Percentiles rank a stretch among this genome's conserved stretches.
phyloP scores from a whole-genome alignment of 2,329 filamentous ascomycete genomes.

The Grosmannia huntii region DNA sequence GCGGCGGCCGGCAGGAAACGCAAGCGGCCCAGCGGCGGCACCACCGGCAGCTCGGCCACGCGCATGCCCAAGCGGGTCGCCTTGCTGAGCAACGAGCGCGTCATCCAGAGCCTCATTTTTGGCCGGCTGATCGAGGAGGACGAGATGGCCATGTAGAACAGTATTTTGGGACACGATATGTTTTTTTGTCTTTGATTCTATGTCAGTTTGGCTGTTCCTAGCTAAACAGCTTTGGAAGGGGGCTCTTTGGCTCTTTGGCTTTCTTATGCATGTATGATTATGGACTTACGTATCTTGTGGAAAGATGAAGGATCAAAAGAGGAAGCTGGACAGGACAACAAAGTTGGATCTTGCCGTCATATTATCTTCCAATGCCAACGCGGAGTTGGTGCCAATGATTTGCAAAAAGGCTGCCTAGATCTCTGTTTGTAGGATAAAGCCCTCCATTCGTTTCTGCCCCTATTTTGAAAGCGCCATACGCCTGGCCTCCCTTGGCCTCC shows the following conservation, averaged over 20 bases:
- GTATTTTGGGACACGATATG: background rate
- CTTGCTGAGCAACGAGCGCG: constrained; percentile 70
- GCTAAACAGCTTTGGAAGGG: background rate
- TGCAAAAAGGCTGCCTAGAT: too few relatives aligned
- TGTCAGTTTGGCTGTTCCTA: background rate
- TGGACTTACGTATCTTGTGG: background rate
- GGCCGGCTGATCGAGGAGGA: constrained; percentile 60
- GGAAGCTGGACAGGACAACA: background rate
- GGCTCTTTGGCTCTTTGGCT: background rate
- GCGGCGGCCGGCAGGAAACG: constrained; percentile 19
- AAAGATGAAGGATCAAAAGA: background rate
- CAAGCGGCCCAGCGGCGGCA: constrained; percentile 27
- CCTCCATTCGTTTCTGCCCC: too few relatives aligned
- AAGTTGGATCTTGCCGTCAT: background rate
- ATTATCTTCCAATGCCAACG: background rate
- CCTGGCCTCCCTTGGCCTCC: background rate
- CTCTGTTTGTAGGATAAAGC: too few relatives aligned
- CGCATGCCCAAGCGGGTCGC: constrained; percentile 39
- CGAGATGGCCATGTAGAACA: constrained; percentile 18
- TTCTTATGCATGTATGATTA: background rate
- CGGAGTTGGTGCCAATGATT: background rate
- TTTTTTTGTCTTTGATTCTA: background rate
- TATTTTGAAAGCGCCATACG: too few relatives aligned
- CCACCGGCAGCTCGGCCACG: constrained; percentile 11
- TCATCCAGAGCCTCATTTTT: constrained; percentile 85